Conservation (phyloP, 306 rosid species). For the Rubus idaeus region DNA sequence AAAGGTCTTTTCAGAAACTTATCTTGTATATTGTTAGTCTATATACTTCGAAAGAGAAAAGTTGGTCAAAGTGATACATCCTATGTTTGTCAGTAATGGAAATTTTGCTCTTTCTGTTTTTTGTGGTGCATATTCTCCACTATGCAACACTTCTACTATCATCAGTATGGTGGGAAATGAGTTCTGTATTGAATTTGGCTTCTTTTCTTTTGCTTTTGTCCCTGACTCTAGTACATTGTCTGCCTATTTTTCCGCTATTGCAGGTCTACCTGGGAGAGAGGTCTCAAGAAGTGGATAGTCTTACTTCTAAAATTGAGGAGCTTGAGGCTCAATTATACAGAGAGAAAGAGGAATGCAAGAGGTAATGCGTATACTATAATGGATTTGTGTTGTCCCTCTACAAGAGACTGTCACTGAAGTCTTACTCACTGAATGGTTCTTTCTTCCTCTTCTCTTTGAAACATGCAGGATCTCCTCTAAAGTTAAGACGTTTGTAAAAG, state of each 20-base stretch:
- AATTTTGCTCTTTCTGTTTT: neutral
- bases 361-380: constrained; percentile 35
- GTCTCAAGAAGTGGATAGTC: constrained; percentile 76
- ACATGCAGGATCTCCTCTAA: constrained; percentile 67
- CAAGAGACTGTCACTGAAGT: neutral
- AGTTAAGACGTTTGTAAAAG: constrained; percentile 73
- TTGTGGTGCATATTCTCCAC: neutral
- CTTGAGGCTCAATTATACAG: constrained; percentile 67
- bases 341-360: constrained; percentile 77
- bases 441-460: constrained; percentile 27
- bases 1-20: neutral
- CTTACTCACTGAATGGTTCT: constrained; percentile 17
- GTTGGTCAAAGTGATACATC: neutral
- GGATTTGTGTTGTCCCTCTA: neutral
- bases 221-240: neutral
- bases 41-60: neutral
- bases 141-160: neutral
- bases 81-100: neutral
- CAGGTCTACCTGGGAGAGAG: constrained; percentile 71
- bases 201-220: neutral
- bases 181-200: neutral
- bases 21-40: neutral
- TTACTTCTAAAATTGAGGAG: constrained; percentile 86
- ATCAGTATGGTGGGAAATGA: neutral
- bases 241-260: neutral